Percentiles rank a stretch among this genome's conserved stretches.
Conservation (phyloP, 768 basidiomycete species). For the Tylopilus subfusipes region DNA sequence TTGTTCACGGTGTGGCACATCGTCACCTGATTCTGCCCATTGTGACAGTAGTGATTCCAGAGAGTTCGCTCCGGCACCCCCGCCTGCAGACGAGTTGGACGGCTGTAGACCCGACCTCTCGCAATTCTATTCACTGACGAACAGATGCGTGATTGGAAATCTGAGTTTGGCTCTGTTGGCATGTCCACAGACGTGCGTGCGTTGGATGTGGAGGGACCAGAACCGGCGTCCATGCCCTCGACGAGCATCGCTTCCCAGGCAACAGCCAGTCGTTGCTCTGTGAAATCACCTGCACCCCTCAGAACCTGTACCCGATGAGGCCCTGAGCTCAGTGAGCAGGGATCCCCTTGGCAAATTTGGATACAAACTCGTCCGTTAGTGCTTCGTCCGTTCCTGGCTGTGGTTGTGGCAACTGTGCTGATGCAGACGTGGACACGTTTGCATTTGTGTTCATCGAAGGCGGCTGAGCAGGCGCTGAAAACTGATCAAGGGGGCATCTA, state of each 20-base stretch:
- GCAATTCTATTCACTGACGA: slow-evolving; percentile 71
- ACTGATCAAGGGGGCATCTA: slow-evolving; percentile 52
- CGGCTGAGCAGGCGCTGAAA: slow-evolving; percentile 24
- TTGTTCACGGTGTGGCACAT: too few species aligned
- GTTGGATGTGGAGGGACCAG: too few species aligned
- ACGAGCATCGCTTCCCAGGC: slow-evolving; percentile 73
- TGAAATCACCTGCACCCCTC: too few species aligned
- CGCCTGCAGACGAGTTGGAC: slow-evolving; percentile 10
- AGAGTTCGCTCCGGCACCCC: slow-evolving; percentile 34
- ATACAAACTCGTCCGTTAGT: too few species aligned
- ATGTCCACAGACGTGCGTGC: not conserved
- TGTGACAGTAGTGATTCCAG: slow-evolving; percentile 51
- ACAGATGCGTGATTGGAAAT: slow-evolving; percentile 68
- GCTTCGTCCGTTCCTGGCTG: too few species aligned
- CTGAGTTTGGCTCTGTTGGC: slow-evolving; percentile 24
- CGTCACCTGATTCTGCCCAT: too few species aligned
- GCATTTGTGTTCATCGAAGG: too few species aligned
- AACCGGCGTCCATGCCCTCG: slow-evolving; percentile 53
- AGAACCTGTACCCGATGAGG: slow-evolving; percentile 18
- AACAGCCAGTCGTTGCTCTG: too few species aligned
- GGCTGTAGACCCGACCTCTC: slow-evolving; percentile 44
- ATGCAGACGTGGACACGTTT: too few species aligned
- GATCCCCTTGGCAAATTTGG: too few species aligned
- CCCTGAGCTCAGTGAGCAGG: too few species aligned
- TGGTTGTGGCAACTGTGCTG: too few species aligned